A percentile compares a stretch with the other conserved stretches of the same genome.
Conservation (phyloP, 192 early-diverging fungal genomes). For the Gigaspora rosea region DNA sequence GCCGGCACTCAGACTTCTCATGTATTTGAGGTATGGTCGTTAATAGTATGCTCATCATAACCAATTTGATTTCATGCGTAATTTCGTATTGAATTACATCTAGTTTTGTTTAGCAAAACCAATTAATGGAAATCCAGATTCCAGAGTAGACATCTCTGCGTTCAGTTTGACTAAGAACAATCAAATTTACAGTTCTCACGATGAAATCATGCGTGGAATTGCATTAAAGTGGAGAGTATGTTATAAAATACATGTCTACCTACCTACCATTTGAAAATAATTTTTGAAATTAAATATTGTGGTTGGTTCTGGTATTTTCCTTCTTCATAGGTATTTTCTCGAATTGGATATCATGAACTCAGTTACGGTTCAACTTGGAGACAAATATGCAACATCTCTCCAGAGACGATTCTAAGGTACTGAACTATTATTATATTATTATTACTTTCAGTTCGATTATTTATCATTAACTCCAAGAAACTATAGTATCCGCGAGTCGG, state of each 20-base stretch:
- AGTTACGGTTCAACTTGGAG: constrained; percentile 79
- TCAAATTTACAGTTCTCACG: constrained; percentile 68
- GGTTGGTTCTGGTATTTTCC: too few relatives aligned
- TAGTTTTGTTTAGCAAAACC: constrained; percentile 68
- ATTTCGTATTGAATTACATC: constrained; percentile 29
- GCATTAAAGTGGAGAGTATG: constrained; percentile 59
- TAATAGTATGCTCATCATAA: constrained; percentile 1
- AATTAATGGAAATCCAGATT: constrained; percentile 70
- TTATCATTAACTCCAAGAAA: constrained; percentile 23
- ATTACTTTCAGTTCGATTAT: background rate
- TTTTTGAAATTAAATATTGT: too few relatives aligned
- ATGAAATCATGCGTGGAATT: constrained; percentile 68
- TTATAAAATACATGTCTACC: background rate
- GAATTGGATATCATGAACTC: constrained; percentile 65
- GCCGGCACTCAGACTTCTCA: constrained; percentile 73
- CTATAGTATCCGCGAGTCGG: constrained; percentile 71
- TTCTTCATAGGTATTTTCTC: constrained; percentile 37
- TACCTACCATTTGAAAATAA: too few relatives aligned
- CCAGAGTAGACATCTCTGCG: constrained; percentile 62
- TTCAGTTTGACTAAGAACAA: constrained; percentile 66
- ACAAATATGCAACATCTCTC: constrained; percentile 60
- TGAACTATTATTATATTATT: constrained; percentile 26
- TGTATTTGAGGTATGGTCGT: constrained; percentile 46
- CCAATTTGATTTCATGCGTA: background rate
- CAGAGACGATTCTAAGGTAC: constrained; percentile 63